These are phyloP conservation scores for Daldinia sp. DNA, from an alignment of 2,329 filamentous ascomycete genomes.

Conservation along the genomic window DNA sequence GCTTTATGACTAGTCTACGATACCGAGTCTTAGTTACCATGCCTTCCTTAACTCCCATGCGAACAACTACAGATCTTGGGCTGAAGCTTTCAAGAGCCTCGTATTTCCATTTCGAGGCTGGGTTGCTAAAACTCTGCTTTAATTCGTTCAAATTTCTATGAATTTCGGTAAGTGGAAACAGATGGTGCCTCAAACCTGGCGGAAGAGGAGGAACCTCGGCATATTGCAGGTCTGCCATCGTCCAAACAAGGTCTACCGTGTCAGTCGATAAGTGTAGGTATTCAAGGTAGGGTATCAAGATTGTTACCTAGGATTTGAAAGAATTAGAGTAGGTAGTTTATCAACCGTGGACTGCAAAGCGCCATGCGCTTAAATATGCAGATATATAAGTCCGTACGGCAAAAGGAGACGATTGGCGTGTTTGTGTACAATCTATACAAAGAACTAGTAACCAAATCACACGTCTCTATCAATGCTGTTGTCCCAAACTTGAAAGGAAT, in stretches of 20 bases:
- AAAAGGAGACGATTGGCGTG: background rate
- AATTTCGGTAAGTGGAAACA: background rate
- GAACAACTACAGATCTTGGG: background rate
- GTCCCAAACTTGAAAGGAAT: background rate
- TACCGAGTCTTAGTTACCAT: conserved; percentile 1
- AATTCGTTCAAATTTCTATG: conserved; percentile 1
- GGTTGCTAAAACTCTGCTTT: background rate
- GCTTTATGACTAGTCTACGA: conserved; percentile 14
- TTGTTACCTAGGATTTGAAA: background rate
- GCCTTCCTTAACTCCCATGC: conserved; percentile 5
- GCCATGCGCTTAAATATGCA: background rate
- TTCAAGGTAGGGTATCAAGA: background rate
- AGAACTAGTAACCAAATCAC: background rate
- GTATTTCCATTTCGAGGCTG: conserved; percentile 1
- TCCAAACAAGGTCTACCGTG: background rate
- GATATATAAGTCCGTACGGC: background rate
- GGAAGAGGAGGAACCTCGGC: background rate
- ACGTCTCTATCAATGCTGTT: background rate
- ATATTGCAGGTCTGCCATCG: background rate
- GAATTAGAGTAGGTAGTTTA: background rate
- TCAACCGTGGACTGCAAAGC: background rate
- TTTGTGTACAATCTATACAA: background rate
- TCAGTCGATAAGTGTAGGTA: background rate
- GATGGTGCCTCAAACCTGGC: background rate
- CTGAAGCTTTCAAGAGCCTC: background rate